Base-by-base conservation (phyloP, 352 stramenopile species). In the Pythium dissimile region DNA sequence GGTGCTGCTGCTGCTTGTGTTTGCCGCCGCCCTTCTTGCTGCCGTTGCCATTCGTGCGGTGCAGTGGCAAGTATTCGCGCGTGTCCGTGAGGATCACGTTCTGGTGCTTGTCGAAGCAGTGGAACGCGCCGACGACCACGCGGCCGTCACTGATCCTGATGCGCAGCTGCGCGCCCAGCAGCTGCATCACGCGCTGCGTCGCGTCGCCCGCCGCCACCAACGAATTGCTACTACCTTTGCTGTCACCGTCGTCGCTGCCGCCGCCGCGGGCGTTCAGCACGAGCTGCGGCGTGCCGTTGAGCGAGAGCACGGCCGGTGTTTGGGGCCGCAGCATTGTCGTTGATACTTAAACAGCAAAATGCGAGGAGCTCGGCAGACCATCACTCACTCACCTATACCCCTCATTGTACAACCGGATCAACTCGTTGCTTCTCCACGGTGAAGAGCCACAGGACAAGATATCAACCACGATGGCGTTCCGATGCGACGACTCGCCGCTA, bases 71-170 rank as follows among this genome's bases (percentile, higher is more conserved):
- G 54, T 75, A 91, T 64, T 88, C 81, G 46, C 73, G 67, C 46
- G 75, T 75, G 44, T 91, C 81, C 41, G 78, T 88, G 28, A 91
- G 60, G 32, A 91, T 89, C 28, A 91, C 67, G 64, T 91, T 91
- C 68, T 89, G 75, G 64, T 91, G 78, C 65, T 88, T 86, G 77
- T 91, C 81, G 59, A 91, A 84, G 66, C 81, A 89, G 69, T 91
- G 79, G 58, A 91, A 81, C 42, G 54, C 72, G 20, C 81, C 81
- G 11, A 89, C 51, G 35, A 91, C 30, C 32, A 88, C 70, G 66
- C 81, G 78, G 37, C 81, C 78, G 62, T 91, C 81, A 48, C 72
- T 77, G 67, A 91, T 86, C 55, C 84, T 71, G 51, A 91, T 65
- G 41, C 81, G 81, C 45, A 86, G 70, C 7, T 74, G 35, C 8